Conservation (phyloP, 2,329 filamentous ascomycete genomes). For the Pseudogymnoascus sp. region DNA sequence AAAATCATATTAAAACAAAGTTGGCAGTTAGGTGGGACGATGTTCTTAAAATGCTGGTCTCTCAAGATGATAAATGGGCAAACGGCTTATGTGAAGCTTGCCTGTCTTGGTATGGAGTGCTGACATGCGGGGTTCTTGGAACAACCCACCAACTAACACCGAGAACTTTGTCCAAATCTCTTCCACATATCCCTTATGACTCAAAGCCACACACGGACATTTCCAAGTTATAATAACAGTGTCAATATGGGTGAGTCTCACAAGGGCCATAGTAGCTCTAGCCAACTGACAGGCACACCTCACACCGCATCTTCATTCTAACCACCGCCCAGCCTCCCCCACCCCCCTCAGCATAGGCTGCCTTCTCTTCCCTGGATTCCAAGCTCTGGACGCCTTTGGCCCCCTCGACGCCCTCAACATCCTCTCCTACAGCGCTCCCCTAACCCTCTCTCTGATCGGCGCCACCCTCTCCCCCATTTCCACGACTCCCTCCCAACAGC, state of each 20-base stretch:
- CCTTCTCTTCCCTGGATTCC: conserved; percentile 35
- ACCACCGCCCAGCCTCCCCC: not conserved
- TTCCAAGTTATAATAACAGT: not conserved
- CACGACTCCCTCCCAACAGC: not conserved
- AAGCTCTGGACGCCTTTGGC: conserved; percentile 26
- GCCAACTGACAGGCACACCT: not conserved
- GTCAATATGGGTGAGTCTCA: not conserved
- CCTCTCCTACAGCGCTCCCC: conserved; percentile 18
- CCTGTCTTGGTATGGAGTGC: not conserved
- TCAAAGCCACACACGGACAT: not conserved
- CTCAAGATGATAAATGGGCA: not conserved
- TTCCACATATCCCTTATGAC: not conserved
- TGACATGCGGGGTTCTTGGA: not conserved
- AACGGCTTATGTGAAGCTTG: not conserved
- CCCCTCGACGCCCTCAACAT: not conserved
- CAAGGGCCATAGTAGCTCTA: not conserved
- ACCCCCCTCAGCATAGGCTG: conserved; percentile 13
- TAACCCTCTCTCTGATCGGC: conserved; percentile 31
- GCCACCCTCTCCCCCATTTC: conserved; percentile 26
- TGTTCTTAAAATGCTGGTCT: too few relatives aligned
- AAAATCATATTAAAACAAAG: too few relatives aligned
- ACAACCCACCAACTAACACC: not conserved
- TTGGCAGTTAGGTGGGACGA: too few relatives aligned
- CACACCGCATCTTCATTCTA: not conserved
- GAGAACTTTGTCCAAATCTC: not conserved